These are phyloP conservation scores for Prototheca wickerhamii DNA, from an alignment of 163 green algal genomes.

Conservation along the genomic window DNA sequence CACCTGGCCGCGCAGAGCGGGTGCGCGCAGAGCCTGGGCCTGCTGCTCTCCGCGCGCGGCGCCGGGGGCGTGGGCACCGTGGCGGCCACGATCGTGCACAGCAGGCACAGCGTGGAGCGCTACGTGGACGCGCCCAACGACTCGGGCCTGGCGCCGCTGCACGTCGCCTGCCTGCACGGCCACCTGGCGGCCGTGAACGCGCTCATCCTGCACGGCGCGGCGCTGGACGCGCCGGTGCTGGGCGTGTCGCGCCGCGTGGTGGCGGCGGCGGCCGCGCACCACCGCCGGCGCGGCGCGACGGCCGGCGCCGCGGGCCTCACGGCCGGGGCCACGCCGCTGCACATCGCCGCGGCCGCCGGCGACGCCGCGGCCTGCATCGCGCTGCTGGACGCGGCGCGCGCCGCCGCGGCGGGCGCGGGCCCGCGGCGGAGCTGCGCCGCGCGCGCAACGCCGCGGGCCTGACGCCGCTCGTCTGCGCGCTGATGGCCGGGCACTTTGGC, in stretches of 20 bases:
- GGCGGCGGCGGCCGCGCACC: background rate
- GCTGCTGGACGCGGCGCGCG: background rate
- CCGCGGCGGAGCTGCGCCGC: background rate
- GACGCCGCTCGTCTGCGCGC: background rate
- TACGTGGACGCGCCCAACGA: background rate
- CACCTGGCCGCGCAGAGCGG: background rate
- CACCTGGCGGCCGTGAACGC: slow-evolving; percentile 34
- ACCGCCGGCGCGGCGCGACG: background rate
- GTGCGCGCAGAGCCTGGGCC: background rate
- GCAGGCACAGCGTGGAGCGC: background rate
- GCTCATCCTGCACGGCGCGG: slow-evolving; percentile 11
- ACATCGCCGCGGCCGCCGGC: slow-evolving; percentile 46
- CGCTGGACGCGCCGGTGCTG: background rate
- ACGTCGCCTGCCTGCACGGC: slow-evolving; percentile 52
- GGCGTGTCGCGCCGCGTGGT: background rate
- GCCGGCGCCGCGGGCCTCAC: slow-evolving; percentile 1
- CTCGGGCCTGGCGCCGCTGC: slow-evolving; percentile 27
- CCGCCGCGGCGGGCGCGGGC: background rate
- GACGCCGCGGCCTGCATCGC: slow-evolving; percentile 21
- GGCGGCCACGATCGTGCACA: background rate
- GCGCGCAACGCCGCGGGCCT: slow-evolving; percentile 1
- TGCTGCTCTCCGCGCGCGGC: background rate
- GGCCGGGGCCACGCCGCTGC: slow-evolving; percentile 54
- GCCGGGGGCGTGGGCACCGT: background rate
- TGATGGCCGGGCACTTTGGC: slow-evolving; percentile 2